Base-by-base conservation (phyloP, 441 rosid genomes). In the Melastoma candidum region DNA sequence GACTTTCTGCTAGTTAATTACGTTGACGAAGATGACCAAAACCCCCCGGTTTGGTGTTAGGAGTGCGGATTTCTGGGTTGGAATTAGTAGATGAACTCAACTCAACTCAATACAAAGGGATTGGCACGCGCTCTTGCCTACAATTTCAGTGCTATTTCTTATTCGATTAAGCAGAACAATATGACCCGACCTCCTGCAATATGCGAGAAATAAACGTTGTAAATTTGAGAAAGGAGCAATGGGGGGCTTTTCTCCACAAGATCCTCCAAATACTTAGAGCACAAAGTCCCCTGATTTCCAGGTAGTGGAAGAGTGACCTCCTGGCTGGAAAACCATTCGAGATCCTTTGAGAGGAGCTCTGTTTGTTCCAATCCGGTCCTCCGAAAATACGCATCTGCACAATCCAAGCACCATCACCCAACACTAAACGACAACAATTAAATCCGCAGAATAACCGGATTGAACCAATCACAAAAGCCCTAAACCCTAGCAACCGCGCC, bases 121-220 rank as follows among this genome's bases (percentile, higher is more conserved):
- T 17, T 17, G 22, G 22, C 22, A 17, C 22, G 22, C 22, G 22
- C 22, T 17, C 22, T 17, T 17, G 0, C 22, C 22, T n/a, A 26
- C 27, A 41, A 53, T 7, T 51, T 50, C 10, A 11, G n/a, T 52
- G 13, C 8, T 29, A 32, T 14, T 51, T 32, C 32, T 26, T 12
- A 3, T 24, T 12, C 7, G 27, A 3, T 39, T 3, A n/a, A 7
- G 2, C 4, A 11, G 41, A 36, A 45, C 3, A 12, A 29, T 10
- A 92, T 80, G 63, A 82, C 95, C 69, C 84, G 89, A 66, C 96
- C 92, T 26, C 89, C 96, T 10, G 89, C 89, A 60, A 85, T 75
- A 55, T 92, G 98, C 1, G 96, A 84, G 66, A 92, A 92, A 67
- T 87, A 87, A 57, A 92, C 80, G 59, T 74, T 92, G 77, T 87